phyloP scores from a whole-genome alignment of 106 monocot species.

The Platanthera guangdongensis region DNA sequence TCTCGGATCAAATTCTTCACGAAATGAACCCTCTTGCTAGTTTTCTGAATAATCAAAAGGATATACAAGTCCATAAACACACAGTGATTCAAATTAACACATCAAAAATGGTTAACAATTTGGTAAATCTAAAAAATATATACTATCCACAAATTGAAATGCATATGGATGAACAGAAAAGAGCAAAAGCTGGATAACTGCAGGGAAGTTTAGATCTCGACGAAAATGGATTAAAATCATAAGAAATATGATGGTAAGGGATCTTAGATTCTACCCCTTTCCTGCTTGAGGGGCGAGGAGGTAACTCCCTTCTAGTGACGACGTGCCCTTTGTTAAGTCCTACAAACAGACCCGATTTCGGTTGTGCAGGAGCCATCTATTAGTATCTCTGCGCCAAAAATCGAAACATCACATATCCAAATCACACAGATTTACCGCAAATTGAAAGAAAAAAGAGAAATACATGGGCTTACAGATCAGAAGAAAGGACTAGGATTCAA shows the following conservation, averaged over 20 bases:
- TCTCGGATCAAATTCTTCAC: slow-evolving; percentile 38
- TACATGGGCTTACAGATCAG: too few relatives aligned
- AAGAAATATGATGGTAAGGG: too few relatives aligned
- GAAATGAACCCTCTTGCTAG: slow-evolving; percentile 30
- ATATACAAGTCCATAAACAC: background rate
- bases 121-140: background rate
- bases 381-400: background rate
- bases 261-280: slow-evolving; percentile 17
- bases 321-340: slow-evolving; percentile 42
- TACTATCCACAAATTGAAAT: too few relatives aligned
- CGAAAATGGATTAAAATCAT: too few relatives aligned
- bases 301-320: slow-evolving; percentile 35
- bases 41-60: slow-evolving; percentile 14
- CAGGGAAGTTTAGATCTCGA: too few relatives aligned
- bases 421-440: background rate
- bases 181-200: too few relatives aligned
- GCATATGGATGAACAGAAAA: too few relatives aligned
- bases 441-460: background rate
- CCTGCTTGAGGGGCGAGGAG: slow-evolving; percentile 31
- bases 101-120: too few relatives aligned
- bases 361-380: slow-evolving; percentile 31
- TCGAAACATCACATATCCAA: background rate
- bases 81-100: background rate
- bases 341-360: slow-evolving; percentile 37
- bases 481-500: too few relatives aligned